Percentiles rank a stretch among this genome's conserved stretches.
phyloP scores from a whole-genome alignment of 176 grass and related monocot species.

The Musa troglodytarum region DNA sequence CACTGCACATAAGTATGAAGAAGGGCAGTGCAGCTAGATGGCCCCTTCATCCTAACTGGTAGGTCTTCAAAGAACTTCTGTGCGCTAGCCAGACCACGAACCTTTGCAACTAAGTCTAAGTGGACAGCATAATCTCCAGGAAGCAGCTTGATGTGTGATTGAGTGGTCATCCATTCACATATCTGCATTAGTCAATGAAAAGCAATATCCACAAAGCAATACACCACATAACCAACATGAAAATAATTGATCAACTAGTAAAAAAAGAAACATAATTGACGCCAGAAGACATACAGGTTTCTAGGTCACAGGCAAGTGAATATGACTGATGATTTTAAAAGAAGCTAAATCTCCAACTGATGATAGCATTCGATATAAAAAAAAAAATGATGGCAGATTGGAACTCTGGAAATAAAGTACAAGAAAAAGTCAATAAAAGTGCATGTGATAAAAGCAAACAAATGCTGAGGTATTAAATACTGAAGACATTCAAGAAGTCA shows the following conservation, averaged over 20 bases:
- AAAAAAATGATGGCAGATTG: too few species aligned
- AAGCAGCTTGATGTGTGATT: constrained; percentile 54
- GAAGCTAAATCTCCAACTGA: too few species aligned
- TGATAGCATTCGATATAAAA: too few species aligned
- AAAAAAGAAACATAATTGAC: background rate
- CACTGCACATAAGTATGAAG: constrained; percentile 62
- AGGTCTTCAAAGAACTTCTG: constrained; percentile 90
- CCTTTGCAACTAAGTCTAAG: constrained; percentile 76
- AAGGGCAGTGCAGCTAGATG: constrained; percentile 53
- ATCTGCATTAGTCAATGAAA: constrained; percentile 29
- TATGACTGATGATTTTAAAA: too few species aligned
- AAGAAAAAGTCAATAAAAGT: too few species aligned
- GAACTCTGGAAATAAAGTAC: too few species aligned
- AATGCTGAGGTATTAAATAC: too few species aligned
- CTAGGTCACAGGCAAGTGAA: background rate
- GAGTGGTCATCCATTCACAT: constrained; percentile 81
- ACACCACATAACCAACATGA: background rate
- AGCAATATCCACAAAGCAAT: background rate
- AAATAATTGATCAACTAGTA: background rate
- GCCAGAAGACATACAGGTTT: background rate
- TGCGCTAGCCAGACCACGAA: constrained; percentile 51
- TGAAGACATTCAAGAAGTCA: too few species aligned
- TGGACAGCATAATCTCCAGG: constrained; percentile 80
- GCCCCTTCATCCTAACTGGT: constrained; percentile 64
- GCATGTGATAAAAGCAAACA: too few species aligned